Evolutionary conservation across 192 early-diverging fungal genomes (phyloP).

Genomic region (Phlyctochytrium bullatum): DNA sequence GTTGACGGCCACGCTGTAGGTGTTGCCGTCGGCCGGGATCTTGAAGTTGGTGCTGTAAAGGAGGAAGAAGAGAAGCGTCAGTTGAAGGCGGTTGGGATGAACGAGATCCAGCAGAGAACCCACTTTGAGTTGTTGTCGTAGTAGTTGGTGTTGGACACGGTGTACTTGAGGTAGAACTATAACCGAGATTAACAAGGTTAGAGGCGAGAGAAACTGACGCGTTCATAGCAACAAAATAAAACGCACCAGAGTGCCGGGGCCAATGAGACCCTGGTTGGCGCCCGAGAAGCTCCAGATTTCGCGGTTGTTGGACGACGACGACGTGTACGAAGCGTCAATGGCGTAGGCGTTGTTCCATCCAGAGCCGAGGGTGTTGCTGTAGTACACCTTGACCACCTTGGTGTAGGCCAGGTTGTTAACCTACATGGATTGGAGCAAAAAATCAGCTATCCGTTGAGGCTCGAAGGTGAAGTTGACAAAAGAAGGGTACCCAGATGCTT

Average conservation of each 20-base stretch:
- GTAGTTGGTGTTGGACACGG: not conserved
- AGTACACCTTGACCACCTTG: not conserved
- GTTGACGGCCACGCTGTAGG: not conserved
- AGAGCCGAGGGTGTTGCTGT: not conserved
- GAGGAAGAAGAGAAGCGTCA: too few relatives aligned
- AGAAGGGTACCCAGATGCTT: not conserved
- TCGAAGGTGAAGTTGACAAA: not conserved
- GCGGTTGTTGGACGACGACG: not conserved
- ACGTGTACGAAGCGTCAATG: not conserved
- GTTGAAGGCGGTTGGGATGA: too few relatives aligned
- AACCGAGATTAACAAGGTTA: not conserved
- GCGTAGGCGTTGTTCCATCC: not conserved
- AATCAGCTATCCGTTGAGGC: too few relatives aligned
- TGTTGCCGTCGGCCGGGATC: not conserved
- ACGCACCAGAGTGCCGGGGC: not conserved
- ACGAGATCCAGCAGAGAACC: too few relatives aligned
- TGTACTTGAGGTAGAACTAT: slow-evolving; percentile 4
- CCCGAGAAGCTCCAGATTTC: not conserved
- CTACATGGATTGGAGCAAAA: too few relatives aligned
- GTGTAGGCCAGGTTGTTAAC: slow-evolving; percentile 2
- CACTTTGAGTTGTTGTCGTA: slow-evolving; percentile 9
- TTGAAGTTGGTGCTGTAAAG: slow-evolving; percentile 7
- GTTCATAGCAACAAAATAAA: not conserved
- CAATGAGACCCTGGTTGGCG: not conserved
- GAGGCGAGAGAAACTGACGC: too few relatives aligned